phyloP scores from a whole-genome alignment of 805 yeast species.

The Kuraishia hungarica region DNA sequence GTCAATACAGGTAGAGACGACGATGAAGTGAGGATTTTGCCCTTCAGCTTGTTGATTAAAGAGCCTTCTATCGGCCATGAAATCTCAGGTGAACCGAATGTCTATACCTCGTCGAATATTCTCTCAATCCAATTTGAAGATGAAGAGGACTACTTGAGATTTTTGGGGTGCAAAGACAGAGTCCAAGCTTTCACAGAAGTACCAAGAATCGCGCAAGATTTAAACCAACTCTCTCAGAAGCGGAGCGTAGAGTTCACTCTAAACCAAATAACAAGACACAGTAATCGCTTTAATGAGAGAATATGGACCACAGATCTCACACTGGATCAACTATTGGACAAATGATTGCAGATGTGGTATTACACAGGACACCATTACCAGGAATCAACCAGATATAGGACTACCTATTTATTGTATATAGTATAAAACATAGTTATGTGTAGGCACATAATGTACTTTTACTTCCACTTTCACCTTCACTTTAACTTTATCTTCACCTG shows the following conservation, averaged over 20 bases:
- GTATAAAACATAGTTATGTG: too few relatives aligned
- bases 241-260: background rate
- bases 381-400: too few relatives aligned
- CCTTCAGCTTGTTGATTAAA: background rate
- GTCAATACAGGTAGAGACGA: background rate
- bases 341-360: too few relatives aligned
- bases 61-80: background rate
- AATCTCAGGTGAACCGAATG: background rate
- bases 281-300: background rate
- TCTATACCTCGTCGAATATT: background rate
- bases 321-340: background rate
- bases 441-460: too few relatives aligned
- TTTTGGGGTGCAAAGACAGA: background rate
- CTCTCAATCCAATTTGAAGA: background rate
- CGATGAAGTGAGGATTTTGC: background rate
- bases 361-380: too few relatives aligned
- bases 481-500: background rate
- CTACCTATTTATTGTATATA: too few relatives aligned
- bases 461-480: too few relatives aligned
- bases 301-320: background rate
- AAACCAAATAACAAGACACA: background rate
- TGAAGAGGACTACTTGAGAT: background rate
- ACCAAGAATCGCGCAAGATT: background rate
- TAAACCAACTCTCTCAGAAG: background rate
- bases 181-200: background rate